Percentiles rank a stretch among this genome's conserved stretches.
Evolutionary conservation across 1,284 basidiomycete species (phyloP).

Genomic region (Chalciporus sp.): DNA sequence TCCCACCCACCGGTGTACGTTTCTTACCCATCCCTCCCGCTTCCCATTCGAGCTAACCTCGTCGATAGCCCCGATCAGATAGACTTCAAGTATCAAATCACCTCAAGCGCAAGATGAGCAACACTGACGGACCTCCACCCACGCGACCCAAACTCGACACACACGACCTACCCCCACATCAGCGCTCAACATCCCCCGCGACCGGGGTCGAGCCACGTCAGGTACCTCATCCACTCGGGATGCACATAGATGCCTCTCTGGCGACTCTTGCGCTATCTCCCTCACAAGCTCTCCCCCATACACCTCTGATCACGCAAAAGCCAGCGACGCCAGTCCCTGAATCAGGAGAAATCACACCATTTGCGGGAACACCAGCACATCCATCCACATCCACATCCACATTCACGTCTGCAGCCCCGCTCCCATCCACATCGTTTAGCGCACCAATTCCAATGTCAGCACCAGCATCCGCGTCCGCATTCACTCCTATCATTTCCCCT

Average conservation of each 20-base stretch:
- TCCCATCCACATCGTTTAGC: too few relatives aligned
- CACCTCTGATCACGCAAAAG: neutral
- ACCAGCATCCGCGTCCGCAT: too few relatives aligned
- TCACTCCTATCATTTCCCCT: too few relatives aligned
- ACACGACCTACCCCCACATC: neutral
- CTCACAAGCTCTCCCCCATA: neutral
- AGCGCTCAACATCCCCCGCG: neutral
- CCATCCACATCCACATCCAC: neutral
- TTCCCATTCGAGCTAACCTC: neutral
- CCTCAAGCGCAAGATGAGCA: constrained; percentile 18
- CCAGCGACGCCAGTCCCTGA: neutral
- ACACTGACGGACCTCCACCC: neutral
- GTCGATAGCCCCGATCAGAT: constrained; percentile 17
- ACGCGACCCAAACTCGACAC: constrained; percentile 17
- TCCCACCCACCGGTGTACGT: constrained; percentile 18
- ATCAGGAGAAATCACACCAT: neutral
- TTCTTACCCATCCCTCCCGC: too few relatives aligned
- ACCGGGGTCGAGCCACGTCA: neutral
- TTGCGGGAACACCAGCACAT: neutral
- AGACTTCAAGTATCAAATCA: constrained; percentile 6
- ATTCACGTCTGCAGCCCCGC: too few relatives aligned
- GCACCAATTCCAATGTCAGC: too few relatives aligned
- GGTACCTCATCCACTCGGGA: neutral
- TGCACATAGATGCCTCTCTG: too few relatives aligned
- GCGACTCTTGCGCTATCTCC: too few relatives aligned